phyloP scores from a whole-genome alignment of 1,284 basidiomycete species.

The Melanopsichium pennsylvanicum region DNA sequence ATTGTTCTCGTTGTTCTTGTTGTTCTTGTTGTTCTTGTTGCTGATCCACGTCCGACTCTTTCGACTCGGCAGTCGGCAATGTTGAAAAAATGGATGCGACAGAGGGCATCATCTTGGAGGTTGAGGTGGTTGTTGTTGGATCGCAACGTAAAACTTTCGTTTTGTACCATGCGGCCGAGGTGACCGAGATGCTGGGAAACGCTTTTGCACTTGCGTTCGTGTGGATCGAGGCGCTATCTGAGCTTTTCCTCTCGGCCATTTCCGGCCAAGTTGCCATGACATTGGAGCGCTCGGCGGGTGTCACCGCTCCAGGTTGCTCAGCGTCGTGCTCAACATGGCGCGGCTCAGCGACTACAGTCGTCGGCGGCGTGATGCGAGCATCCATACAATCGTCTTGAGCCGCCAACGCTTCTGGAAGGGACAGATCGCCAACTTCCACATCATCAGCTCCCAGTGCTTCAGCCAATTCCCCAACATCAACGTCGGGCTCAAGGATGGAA shows the following conservation, averaged over 20 bases:
- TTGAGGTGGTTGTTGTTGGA: conserved; percentile 1
- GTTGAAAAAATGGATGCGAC: too few species aligned
- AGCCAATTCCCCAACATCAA: conserved; percentile 37
- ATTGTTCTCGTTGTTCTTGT: too few species aligned
- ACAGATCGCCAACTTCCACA: background rate
- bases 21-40: conserved; percentile 1
- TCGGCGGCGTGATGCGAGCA: too few species aligned
- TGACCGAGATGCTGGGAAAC: conserved; percentile 49
- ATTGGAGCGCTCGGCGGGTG: too few species aligned
- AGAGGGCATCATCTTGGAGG: conserved; percentile 16
- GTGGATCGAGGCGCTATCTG: conserved; percentile 22
- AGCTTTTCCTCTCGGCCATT: too few species aligned
- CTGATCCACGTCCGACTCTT: too few species aligned
- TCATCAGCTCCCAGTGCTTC: conserved; percentile 25
- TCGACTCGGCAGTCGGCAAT: too few species aligned
- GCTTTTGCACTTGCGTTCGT: conserved; percentile 41
- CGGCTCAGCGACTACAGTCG: too few species aligned
- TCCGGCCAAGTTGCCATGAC: too few species aligned
- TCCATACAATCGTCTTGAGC: background rate
- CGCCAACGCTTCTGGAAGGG: background rate
- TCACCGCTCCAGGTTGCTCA: too few species aligned
- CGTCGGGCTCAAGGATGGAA: conserved; percentile 40
- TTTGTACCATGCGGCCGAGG: conserved; percentile 53
- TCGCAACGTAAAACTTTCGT: conserved; percentile 31
- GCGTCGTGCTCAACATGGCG: too few species aligned